Percentiles rank a stretch among this genome's conserved stretches.
Evolutionary conservation across 208 protist species (phyloP).

Genomic region (Trypanosoma scelopori): DNA sequence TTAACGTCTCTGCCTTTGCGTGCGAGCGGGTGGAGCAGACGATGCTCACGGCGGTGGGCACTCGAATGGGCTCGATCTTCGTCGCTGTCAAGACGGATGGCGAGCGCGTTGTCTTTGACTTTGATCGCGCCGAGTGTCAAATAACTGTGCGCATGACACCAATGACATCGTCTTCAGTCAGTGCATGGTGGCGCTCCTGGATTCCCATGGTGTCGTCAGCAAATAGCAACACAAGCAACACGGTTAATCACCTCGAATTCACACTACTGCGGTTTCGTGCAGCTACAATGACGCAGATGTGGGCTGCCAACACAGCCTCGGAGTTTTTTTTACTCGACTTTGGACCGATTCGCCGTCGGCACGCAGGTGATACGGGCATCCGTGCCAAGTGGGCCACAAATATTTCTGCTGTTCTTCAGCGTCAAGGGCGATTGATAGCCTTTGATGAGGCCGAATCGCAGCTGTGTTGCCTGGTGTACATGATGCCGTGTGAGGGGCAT

Average conservation of each 20-base stretch:
- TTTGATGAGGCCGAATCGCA: constrained; percentile 48
- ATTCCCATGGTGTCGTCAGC: constrained; percentile 14
- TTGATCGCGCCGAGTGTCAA: constrained; percentile 33
- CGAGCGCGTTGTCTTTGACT: constrained; percentile 48
- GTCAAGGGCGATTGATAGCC: constrained; percentile 38
- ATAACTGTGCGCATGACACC: constrained; percentile 17
- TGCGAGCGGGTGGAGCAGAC: constrained; percentile 44
- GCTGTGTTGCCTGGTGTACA: constrained; percentile 42
- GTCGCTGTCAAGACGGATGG: constrained; percentile 69
- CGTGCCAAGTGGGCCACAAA: constrained; percentile 58
- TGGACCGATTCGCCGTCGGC: constrained; percentile 6
- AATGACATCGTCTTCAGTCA: constrained; percentile 24
- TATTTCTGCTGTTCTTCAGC: constrained; percentile 44
- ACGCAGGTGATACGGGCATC: constrained; percentile 9
- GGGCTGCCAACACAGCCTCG: constrained; percentile 46
- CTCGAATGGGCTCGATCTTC: constrained; percentile 46
- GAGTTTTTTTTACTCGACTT: constrained; percentile 66
- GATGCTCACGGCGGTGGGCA: constrained; percentile 62
- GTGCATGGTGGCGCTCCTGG: constrained; percentile 24
- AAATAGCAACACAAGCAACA: not conserved
- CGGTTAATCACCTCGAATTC: constrained; percentile 30
- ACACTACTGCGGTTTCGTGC: constrained; percentile 51
- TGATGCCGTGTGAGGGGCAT: constrained; percentile 21
- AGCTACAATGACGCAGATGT: constrained; percentile 42
- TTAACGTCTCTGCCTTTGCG: constrained; percentile 58